phyloP scores from a whole-genome alignment of 306 rosid genomes.

The Vigna unguiculata region DNA sequence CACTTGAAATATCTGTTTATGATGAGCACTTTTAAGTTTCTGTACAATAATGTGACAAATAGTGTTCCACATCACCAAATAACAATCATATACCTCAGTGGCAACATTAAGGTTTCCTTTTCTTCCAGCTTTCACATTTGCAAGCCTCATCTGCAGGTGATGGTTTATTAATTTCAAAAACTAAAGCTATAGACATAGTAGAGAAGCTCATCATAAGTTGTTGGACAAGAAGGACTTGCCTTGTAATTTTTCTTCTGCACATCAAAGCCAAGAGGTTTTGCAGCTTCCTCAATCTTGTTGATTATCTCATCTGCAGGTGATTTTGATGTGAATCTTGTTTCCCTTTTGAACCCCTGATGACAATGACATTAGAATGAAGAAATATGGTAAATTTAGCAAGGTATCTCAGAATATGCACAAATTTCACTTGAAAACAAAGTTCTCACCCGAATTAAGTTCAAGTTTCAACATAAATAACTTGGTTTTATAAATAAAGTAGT shows the following conservation, averaged over 20 bases:
- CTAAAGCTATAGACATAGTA: not conserved
- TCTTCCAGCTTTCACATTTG: conserved; percentile 93
- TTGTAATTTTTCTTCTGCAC: conserved; percentile 96
- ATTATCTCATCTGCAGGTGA: conserved; percentile 90
- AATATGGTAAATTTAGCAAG: not conserved
- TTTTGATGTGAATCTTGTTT: conserved; percentile 95
- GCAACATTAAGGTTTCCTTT: conserved; percentile 99
- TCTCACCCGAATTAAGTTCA: conserved; percentile 23
- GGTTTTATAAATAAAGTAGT: not conserved
- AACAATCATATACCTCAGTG: conserved; percentile 71
- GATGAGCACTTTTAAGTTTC: conserved; percentile 10
- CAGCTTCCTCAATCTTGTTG: conserved; percentile 94
- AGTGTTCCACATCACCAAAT: not conserved
- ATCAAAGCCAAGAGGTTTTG: conserved; percentile 97
- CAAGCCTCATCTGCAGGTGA: conserved; percentile 82
- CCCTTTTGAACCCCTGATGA: conserved; percentile 85
- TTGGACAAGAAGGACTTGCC: conserved; percentile 55
- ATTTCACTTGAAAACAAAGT: not conserved
- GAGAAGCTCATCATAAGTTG: conserved; percentile 1
- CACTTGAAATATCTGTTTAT: conserved; percentile 86
- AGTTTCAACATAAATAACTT: conserved; percentile 4
- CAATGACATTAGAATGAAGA: conserved; percentile 21
- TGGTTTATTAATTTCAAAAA: conserved; percentile 27
- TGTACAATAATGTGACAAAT: conserved; percentile 17
- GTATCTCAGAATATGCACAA: not conserved